Conservation (phyloP, 1,284 basidiomycete genomes). For the Cutaneotrichosporon sp. region DNA sequence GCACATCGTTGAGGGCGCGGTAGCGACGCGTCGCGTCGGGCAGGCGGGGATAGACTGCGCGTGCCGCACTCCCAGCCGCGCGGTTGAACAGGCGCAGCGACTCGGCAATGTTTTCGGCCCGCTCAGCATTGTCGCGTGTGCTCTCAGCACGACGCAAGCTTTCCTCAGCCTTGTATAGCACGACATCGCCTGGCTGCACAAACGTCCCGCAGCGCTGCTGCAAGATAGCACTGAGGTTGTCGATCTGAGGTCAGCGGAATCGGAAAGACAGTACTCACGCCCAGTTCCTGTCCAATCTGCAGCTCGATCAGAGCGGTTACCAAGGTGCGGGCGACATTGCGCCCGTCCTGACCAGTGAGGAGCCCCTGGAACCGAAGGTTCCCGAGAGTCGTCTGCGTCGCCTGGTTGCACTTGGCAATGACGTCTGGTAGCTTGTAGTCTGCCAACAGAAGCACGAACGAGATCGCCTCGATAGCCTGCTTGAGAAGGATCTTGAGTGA, state of each 20-base stretch:
- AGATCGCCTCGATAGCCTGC: conserved; percentile 83
- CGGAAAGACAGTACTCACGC: conserved; percentile 55
- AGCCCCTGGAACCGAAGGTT: conserved; percentile 77
- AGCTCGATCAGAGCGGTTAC: conserved; percentile 96
- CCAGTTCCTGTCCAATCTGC: conserved; percentile 92
- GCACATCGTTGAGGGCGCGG: conserved; percentile 58
- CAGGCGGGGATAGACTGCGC: conserved; percentile 77
- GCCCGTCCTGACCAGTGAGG: conserved; percentile 73
- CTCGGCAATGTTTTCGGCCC: conserved; percentile 69
- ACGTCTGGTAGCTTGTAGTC: conserved; percentile 89
- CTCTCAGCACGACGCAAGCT: conserved; percentile 85
- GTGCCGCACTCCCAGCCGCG: conserved; percentile 59
- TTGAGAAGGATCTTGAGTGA: conserved; percentile 58
- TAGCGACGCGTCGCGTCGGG: conserved; percentile 82
- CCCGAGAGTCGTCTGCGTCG: conserved; percentile 63
- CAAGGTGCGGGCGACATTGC: conserved; percentile 75
- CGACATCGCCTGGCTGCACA: conserved; percentile 96
- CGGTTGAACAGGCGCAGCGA: conserved; percentile 80
- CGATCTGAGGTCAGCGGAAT: conserved; percentile 59
- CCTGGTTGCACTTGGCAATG: conserved; percentile 50
- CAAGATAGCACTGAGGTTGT: conserved; percentile 89
- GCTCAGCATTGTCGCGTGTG: conserved; percentile 65
- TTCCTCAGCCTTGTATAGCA: conserved; percentile 97
- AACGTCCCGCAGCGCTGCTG: conserved; percentile 95
- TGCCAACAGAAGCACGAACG: conserved; percentile 83